Evolutionary conservation across 352 stramenopile genomes (phyloP).

Genomic region (Thalassiosira mediterranea): DNA sequence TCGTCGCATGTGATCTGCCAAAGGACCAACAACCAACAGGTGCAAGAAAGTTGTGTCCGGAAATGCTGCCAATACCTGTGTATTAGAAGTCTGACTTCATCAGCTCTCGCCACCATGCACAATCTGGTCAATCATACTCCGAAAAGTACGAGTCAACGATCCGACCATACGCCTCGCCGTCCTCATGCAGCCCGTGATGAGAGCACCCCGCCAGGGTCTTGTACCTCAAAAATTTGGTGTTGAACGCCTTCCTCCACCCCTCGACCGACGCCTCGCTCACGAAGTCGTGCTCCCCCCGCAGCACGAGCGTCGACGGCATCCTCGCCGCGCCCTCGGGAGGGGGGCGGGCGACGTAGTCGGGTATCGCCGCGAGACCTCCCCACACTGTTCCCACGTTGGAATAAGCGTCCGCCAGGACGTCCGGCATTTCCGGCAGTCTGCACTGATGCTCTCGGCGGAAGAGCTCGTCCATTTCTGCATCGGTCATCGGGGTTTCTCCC

Average conservation of each 20-base stretch:
- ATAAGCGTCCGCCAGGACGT: slow-evolving; percentile 44
- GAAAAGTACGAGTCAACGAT: slow-evolving; percentile 43
- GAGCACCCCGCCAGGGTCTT: slow-evolving; percentile 42
- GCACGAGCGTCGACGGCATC: slow-evolving; percentile 56
- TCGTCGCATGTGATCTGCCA: no score
- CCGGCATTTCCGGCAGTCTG: slow-evolving; percentile 33
- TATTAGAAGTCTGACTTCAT: no score
- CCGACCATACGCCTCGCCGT: slow-evolving; percentile 36
- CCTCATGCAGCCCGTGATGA: slow-evolving; percentile 57
- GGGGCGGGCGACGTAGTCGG: slow-evolving; percentile 44
- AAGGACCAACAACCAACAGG: no score
- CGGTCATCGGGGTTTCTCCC: background rate
- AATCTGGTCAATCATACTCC: slow-evolving; percentile 41
- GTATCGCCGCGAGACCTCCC: slow-evolving; percentile 52
- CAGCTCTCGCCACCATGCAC: no score
- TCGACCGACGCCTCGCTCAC: slow-evolving; percentile 42
- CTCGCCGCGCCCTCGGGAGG: slow-evolving; percentile 17
- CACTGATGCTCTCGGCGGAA: slow-evolving; percentile 61
- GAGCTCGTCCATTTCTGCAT: slow-evolving; percentile 23
- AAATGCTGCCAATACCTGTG: no score
- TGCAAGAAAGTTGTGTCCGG: no score
- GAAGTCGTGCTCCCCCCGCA: slow-evolving; percentile 67
- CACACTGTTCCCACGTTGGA: slow-evolving; percentile 55
- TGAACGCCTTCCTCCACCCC: slow-evolving; percentile 54
- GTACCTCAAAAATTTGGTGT: slow-evolving; percentile 23